Percentiles rank a stretch among this genome's conserved stretches.
Conservation (phyloP, 805 yeast species). For the Sungouiozyma ichnusensis region DNA sequence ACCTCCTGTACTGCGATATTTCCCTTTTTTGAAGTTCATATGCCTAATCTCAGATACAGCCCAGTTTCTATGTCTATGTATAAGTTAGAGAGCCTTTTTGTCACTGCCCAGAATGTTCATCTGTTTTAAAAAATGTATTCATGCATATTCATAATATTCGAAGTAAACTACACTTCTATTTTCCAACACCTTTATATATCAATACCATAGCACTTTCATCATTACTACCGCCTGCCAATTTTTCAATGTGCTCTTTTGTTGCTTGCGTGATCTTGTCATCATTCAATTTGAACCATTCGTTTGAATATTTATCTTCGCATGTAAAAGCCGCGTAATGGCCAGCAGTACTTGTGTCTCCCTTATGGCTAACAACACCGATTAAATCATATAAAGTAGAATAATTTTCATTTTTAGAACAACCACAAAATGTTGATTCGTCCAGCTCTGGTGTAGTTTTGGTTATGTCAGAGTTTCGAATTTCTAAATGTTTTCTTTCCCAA, state of each 20-base stretch:
- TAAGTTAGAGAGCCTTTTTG: no score
- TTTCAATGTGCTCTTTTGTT: conserved; percentile 66
- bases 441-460: background rate
- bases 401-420: conserved; percentile 52
- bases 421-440: conserved; percentile 27
- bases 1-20: no score
- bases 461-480: background rate
- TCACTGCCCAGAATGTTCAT: no score
- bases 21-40: no score
- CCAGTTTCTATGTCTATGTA: no score
- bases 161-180: conserved; percentile 27
- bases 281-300: conserved; percentile 86
- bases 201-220: conserved; percentile 87
- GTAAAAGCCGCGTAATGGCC: conserved; percentile 93
- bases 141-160: no score
- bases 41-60: no score
- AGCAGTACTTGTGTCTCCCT: conserved; percentile 87
- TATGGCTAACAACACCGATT: conserved; percentile 75
- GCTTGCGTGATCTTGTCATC: conserved; percentile 78
- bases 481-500: background rate
- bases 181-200: conserved; percentile 71
- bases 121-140: no score
- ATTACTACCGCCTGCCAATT: conserved; percentile 92
- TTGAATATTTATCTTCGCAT: conserved; percentile 58
- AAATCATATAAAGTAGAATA: conserved; percentile 81